phyloP scores from a whole-genome alignment of 2,329 filamentous ascomycete genomes.

The Fusarium oxysporum region DNA sequence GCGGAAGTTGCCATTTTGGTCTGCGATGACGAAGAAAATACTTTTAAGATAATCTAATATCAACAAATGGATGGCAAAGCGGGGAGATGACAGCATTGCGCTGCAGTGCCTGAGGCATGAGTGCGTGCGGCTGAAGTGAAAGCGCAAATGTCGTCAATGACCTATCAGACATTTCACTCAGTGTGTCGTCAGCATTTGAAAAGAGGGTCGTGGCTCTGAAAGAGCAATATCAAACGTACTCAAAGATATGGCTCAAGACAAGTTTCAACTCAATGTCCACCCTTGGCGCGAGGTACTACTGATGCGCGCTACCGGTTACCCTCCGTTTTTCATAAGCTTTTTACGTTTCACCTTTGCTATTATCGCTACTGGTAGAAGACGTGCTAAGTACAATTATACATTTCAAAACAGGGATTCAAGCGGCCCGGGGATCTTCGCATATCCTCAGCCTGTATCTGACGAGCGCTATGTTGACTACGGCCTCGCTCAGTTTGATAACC shows the following conservation, averaged over 20 bases:
- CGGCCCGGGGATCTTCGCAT: not conserved
- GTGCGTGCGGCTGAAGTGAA: not conserved
- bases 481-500: not conserved
- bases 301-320: not conserved
- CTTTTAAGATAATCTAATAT: too few relatives aligned
- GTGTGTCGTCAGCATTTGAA: accelerated
- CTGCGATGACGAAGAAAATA: not conserved
- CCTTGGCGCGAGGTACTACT: accelerated
- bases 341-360: not conserved
- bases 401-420: accelerated
- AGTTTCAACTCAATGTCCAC: accelerated
- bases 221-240: accelerated
- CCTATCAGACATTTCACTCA: accelerated
- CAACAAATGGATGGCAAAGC: too few relatives aligned
- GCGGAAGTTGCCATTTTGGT: accelerated
- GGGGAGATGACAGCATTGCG: not conserved
- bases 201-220: accelerated
- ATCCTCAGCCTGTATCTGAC: not conserved
- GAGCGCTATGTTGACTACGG: not conserved
- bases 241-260: accelerated
- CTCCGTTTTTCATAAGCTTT: accelerated
- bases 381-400: accelerated
- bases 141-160: not conserved
- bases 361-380: accelerated
- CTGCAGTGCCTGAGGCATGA: not conserved